Evolutionary conservation across 2,329 filamentous ascomycete species (phyloP), one percentile per base, ranked within the genome.

Genomic region (Epicoccum nigrum): DNA sequence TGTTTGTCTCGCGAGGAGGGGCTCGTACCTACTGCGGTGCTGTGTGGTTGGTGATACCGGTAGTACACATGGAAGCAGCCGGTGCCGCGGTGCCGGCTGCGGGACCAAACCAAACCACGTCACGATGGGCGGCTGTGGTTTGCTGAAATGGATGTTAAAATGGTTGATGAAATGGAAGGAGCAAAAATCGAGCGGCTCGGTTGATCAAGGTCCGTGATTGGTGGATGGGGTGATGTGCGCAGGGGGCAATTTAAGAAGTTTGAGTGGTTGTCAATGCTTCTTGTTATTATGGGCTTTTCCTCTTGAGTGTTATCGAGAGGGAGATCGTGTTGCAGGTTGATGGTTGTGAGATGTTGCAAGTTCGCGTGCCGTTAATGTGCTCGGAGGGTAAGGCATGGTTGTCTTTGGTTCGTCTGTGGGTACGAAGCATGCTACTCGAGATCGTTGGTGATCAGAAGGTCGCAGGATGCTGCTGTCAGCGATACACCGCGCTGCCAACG

Each of bases 141-240:
- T 45, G 19, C 11, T 17, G 23, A 30, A 32, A 17, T 17, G 37
- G 37, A 17, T n/a, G n/a, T n/a, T n/a, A n/a, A n/a, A n/a, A 7
- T 11, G 23, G 31, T 15, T 45, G 19, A 16, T 17, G 23, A 30
- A 32, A 17, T 17, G 37, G 37, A 17, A 28, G 15, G 19, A 30
- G 28, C 11, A 32, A 20, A 17, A 17, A 28, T 19, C 25, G 34
- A 38, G 19, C 42, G 33, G 31, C 2, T 45, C 33, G 15, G 33
- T 8, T 21, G n/a, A 4, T 4, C 16, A 32, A n/a, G 27, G 3
- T 20, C 17, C 19, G 23, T 38, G 43, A 45, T 45, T 38, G 43
- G 43, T 32, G 33, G 16, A 25, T 25, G 21, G 19, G 43, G 30
- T 25, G 43, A 37, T 45, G 25, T 38, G 34, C 42, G 16, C 42